Evolutionary conservation across 129 eudicot genomes (phyloP).

Genomic region (Solidago caesia): DNA sequence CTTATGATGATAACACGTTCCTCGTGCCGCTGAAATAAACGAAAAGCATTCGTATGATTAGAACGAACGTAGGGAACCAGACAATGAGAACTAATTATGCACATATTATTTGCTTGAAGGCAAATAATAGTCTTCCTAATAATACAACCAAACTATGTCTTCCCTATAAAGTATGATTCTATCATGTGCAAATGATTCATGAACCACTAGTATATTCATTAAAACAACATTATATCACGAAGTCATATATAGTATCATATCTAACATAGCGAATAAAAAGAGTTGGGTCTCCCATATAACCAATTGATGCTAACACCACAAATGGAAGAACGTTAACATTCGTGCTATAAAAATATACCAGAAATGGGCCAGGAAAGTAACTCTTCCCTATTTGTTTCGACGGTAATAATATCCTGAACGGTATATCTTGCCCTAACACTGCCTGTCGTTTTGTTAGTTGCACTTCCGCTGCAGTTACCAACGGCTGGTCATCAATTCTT

Average conservation of each 20-base stretch:
- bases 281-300: no score
- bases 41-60: constrained; percentile 13
- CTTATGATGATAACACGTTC: constrained; percentile 94
- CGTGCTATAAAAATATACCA: no score
- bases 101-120: not conserved
- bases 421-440: constrained; percentile 54
- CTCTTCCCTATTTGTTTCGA: constrained; percentile 85
- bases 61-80: constrained; percentile 10
- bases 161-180: constrained; percentile 4
- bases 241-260: no score
- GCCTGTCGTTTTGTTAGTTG: constrained; percentile 70
- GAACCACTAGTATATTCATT: not conserved
- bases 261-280: constrained; percentile 37
- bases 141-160: not conserved
- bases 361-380: no score
- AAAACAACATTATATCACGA: not conserved
- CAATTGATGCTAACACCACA: not conserved
- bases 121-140: constrained; percentile 15
- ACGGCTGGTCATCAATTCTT: constrained; percentile 28
- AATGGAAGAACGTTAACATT: no score
- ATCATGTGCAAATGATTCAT: not conserved
- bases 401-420: constrained; percentile 76
- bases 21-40: constrained; percentile 67
- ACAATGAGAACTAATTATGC: constrained; percentile 3
- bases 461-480: constrained; percentile 22